Percentiles rank a stretch among this genome's conserved stretches.
Conservation (phyloP, 257 asterid genomes). For the Misopates orontium region DNA sequence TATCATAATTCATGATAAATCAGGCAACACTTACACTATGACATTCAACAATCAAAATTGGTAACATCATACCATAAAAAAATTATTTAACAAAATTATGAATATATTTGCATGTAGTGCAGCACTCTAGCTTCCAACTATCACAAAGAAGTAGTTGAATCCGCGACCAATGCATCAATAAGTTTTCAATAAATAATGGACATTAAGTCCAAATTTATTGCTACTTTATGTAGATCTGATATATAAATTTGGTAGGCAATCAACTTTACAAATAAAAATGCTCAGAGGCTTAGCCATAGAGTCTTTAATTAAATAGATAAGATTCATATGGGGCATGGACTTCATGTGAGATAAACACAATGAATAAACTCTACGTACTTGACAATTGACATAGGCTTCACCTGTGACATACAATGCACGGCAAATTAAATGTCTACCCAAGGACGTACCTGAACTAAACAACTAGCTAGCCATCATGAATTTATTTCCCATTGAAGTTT, state of each 20-base stretch:
- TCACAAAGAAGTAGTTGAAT: too few relatives aligned
- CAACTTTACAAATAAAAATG: too few relatives aligned
- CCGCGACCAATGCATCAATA: too few relatives aligned
- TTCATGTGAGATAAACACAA: neutral
- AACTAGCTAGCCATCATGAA: neutral
- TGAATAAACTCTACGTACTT: neutral
- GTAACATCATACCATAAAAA: neutral
- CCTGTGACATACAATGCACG: neutral
- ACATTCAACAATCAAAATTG: too few relatives aligned
- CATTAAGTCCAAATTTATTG: too few relatives aligned
- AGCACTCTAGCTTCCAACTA: too few relatives aligned
- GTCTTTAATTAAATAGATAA: too few relatives aligned
- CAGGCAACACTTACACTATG: too few relatives aligned
- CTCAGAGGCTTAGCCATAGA: too few relatives aligned
- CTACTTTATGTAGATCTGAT: too few relatives aligned
- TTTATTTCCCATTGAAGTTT: neutral
- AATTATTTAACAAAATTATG: neutral
- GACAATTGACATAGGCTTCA: neutral
- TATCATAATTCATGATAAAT: neutral
- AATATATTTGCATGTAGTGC: neutral
- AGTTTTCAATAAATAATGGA: too few relatives aligned
- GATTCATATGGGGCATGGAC: neutral
- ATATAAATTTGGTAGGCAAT: too few relatives aligned
- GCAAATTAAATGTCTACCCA: neutral
- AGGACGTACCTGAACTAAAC: neutral